Conservation (phyloP, 1,139 yeast genomes). For the Saccharomyces uvarum region DNA sequence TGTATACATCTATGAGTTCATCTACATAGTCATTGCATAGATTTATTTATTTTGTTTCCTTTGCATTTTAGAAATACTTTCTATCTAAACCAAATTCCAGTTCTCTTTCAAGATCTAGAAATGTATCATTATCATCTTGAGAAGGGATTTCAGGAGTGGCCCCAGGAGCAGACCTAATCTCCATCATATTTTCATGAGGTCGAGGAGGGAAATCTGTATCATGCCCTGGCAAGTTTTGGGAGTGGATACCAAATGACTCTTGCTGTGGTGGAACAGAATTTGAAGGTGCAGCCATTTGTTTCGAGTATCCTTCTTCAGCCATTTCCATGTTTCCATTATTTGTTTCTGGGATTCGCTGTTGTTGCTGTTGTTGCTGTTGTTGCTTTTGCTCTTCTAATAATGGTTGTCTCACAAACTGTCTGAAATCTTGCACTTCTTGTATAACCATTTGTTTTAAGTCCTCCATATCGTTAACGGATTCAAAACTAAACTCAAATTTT, state of each 20-base stretch:
- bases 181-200: slow-evolving; percentile 34
- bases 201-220: slow-evolving; percentile 38
- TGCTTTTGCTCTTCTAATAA: slow-evolving; percentile 46
- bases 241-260: slow-evolving; percentile 33
- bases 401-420: slow-evolving; percentile 76
- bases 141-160: slow-evolving; percentile 7
- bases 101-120: slow-evolving; percentile 47
- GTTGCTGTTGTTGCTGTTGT: slow-evolving; percentile 20
- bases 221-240: slow-evolving; percentile 35
- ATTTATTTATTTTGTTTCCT: slow-evolving; percentile 5
- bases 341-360: slow-evolving; percentile 19
- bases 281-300: slow-evolving; percentile 18
- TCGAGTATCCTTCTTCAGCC: slow-evolving; percentile 1
- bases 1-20: background rate
- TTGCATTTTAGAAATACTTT: slow-evolving; percentile 15
- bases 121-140: slow-evolving; percentile 26
- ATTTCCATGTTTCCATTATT: slow-evolving; percentile 4
- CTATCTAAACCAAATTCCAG: slow-evolving; percentile 54
- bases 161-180: slow-evolving; percentile 13
- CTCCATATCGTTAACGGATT: slow-evolving; percentile 73
- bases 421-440: slow-evolving; percentile 71
- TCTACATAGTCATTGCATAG: background rate
- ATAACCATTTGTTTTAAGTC: slow-evolving; percentile 69
- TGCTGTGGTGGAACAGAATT: slow-evolving; percentile 22
- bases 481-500: slow-evolving; percentile 85